Evolutionary conservation across 495 filamentous ascomycete species (phyloP).

Genomic region (Lophiotrema nucula): DNA sequence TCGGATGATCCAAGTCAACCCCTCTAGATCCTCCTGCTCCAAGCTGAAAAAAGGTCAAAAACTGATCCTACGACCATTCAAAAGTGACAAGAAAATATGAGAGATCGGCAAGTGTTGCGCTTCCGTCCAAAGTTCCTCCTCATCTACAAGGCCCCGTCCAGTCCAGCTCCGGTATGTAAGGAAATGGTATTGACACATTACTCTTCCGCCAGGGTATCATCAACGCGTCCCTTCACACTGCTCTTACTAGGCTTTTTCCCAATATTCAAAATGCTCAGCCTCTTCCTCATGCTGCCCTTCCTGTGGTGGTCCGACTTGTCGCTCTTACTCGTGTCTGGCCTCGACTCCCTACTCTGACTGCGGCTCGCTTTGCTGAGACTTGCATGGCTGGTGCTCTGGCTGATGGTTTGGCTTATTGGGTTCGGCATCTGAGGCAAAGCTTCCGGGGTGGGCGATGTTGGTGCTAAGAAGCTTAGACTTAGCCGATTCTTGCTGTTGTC

Average conservation of each 20-base stretch:
- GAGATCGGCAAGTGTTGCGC: neutral
- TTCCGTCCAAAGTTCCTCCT: neutral
- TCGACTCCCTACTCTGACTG: conserved; percentile 7
- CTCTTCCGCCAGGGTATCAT: conserved; percentile 36
- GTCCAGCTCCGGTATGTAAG: neutral
- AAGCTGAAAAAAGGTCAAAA: neutral
- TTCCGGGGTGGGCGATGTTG: conserved; percentile 7
- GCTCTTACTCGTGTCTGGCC: conserved; percentile 39
- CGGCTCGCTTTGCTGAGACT: conserved; percentile 3
- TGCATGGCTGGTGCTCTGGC: neutral
- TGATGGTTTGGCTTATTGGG: conserved; percentile 6
- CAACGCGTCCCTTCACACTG: conserved; percentile 29
- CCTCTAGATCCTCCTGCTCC: conserved; percentile 6
- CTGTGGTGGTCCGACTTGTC: conserved; percentile 33
- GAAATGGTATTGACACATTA: neutral
- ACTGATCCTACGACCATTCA: neutral
- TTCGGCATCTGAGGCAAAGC: conserved; percentile 8
- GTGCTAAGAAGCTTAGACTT: conserved; percentile 19
- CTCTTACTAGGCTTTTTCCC: conserved; percentile 63
- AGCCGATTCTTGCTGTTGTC: conserved; percentile 16
- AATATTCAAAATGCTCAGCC: conserved; percentile 66
- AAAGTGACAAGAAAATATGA: neutral
- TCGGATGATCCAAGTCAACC: neutral
- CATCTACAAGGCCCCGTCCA: neutral
- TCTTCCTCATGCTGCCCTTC: conserved; percentile 63